Evolutionary conservation across 2,329 filamentous ascomycete genomes (phyloP).

Genomic region (Trichoderma harzianum): DNA sequence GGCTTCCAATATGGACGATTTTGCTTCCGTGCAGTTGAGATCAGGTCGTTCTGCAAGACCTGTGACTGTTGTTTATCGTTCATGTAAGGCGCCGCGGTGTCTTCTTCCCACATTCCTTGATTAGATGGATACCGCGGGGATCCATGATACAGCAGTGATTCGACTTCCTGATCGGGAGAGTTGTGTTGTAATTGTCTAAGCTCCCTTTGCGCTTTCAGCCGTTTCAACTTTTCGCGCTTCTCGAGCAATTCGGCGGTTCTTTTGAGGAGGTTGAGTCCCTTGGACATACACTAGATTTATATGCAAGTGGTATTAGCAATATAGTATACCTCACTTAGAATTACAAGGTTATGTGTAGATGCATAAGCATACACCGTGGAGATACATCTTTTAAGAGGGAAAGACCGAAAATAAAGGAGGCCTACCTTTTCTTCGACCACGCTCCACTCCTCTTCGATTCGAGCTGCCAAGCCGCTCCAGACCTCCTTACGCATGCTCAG

Average conservation of each 20-base stretch:
- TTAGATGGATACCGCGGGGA: neutral
- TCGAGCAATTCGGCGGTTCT: neutral
- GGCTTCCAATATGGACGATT: neutral
- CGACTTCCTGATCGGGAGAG: neutral
- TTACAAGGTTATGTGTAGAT: neutral
- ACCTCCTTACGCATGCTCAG: neutral
- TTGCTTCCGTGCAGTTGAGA: neutral
- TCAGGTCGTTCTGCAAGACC: neutral
- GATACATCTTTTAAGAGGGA: neutral
- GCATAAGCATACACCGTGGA: neutral
- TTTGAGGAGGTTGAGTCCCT: neutral
- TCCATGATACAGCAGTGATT: neutral
- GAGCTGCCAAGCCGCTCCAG: neutral
- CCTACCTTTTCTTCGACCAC: neutral
- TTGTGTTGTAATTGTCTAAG: accelerated
- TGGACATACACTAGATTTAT: neutral
- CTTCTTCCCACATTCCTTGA: neutral
- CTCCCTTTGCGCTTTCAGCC: neutral
- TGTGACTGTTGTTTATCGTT: neutral
- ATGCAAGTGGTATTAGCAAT: neutral
- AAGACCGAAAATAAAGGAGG: neutral
- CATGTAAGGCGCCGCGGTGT: neutral
- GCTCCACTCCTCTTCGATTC: neutral
- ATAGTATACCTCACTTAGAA: accelerated
- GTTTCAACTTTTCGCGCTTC: neutral